Evolutionary conservation across 768 basidiomycete genomes (phyloP), one percentile per base, ranked within the genome.

Genomic region (Leccinum pellstonianum): DNA sequence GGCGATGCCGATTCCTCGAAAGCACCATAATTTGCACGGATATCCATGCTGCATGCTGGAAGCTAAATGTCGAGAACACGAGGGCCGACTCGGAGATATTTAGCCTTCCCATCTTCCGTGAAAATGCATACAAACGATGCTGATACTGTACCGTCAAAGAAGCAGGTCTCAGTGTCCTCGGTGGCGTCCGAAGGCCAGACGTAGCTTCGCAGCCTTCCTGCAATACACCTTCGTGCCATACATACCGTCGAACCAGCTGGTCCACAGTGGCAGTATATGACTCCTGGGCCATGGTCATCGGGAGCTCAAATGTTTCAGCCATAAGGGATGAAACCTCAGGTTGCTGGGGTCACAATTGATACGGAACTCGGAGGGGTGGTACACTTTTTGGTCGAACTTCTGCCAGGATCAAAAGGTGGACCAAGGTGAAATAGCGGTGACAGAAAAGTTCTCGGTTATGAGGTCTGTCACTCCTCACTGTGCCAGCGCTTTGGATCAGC

Each of bases 41-140:
- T 41, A 47, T 31, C 27, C 37, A 60, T 60, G 25, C 41, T 47
- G n/a, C 29, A 60, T 60, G 25, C 41, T 47, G n/a, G 47, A 62
- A 21, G 60, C 61, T 62, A 19, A 47, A 43, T 1, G 15, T 38
- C 15, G 6, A 15, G 15, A 15, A 52, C 15, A 37, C 50, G 35
- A 52, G 27, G 5, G 25, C 23, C 52, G 37, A 38, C 5, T 25
- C 5, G 25, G 25, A 25, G 25, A 25, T 7, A 27, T 27, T 25
- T 3, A 50, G 27, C n/a, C 27, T 14, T 1, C 5, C 23, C n/a
- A 38, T 38, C n/a, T 38, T 19, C 4, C 5, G 17, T 41, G 15
- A 27, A 11, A 11, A 25, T 8, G 8, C 19, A 33, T 25, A 11
- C 19, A 55, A 41, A 57, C 21, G 21, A 43, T 23, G 31, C 5